Conservation (phyloP, 148 eudicot genomes). For the Pharnaceum exiguum region DNA sequence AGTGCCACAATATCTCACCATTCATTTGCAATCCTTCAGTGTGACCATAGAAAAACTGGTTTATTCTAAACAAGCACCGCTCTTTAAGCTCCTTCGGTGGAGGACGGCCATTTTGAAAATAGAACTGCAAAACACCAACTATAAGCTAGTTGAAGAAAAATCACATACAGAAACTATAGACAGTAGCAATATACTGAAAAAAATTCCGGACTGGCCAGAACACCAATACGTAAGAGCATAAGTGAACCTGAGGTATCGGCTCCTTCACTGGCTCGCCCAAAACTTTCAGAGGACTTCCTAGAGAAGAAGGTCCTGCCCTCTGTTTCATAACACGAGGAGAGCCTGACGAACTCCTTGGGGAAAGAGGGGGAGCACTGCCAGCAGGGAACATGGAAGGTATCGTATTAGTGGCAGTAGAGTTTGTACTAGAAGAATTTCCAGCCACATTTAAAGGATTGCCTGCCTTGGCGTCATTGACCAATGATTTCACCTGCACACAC, state of each 20-base stretch:
- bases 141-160: not conserved
- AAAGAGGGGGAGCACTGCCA: slow-evolving; percentile 97
- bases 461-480: slow-evolving; percentile 77
- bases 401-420: slow-evolving; percentile 61
- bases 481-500: slow-evolving; percentile 73
- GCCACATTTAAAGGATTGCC: slow-evolving; percentile 63
- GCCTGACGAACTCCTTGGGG: slow-evolving; percentile 96
- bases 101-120: slow-evolving; percentile 90
- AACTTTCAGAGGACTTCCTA: slow-evolving; percentile 78
- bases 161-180: not conserved
- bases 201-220: not conserved
- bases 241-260: slow-evolving; percentile 79
- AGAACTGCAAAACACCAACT: slow-evolving; percentile 61
- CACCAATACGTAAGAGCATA: not conserved
- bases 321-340: slow-evolving; percentile 86
- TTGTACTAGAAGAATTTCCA: slow-evolving; percentile 65
- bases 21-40: slow-evolving; percentile 75
- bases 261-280: slow-evolving; percentile 84
- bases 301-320: slow-evolving; percentile 67
- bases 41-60: slow-evolving; percentile 88
- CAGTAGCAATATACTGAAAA: not conserved
- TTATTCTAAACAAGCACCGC: slow-evolving; percentile 79
- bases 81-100: slow-evolving; percentile 88
- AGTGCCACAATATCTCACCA: slow-evolving; percentile 42
- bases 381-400: slow-evolving; percentile 98